A percentile compares a stretch with the other conserved stretches of the same genome.
These are phyloP conservation scores for Metschnikowia proteae DNA, from an alignment of 805 yeast species.

Conservation along the genomic window DNA sequence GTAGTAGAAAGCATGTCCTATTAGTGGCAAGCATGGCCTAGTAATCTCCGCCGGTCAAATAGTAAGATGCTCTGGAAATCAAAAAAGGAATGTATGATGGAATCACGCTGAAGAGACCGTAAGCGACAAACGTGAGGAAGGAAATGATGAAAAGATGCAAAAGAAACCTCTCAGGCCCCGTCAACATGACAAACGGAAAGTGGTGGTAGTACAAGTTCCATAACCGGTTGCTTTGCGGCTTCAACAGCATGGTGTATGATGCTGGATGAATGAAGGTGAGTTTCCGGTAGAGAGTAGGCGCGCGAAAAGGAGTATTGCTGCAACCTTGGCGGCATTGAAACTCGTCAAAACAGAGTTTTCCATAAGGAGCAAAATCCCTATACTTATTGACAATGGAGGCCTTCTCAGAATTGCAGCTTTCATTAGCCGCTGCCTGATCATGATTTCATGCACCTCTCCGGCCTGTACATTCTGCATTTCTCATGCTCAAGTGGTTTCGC, in stretches of 20 bases:
- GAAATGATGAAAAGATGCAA: constrained; percentile 17
- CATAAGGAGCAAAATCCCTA: not conserved
- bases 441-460: no score
- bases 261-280: not conserved
- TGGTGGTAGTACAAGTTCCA: constrained; percentile 37
- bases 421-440: no score
- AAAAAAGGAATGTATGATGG: constrained; percentile 29
- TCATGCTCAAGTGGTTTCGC: not conserved
- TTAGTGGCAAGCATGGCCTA: not conserved
- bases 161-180: constrained; percentile 38
- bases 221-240: constrained; percentile 6
- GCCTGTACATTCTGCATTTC: no score
- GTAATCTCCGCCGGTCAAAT: constrained; percentile 29
- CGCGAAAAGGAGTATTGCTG: not conserved
- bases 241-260: constrained; percentile 1
- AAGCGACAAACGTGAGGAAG: constrained; percentile 16
- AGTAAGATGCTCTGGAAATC: constrained; percentile 32
- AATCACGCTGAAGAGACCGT: constrained; percentile 18
- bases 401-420: no score
- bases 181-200: constrained; percentile 49
- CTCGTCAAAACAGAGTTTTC: not conserved
- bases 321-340: not conserved
- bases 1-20: no score
- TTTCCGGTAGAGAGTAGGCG: not conserved
- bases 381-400: no score